Evolutionary conservation across 2,329 filamentous ascomycete genomes (phyloP).

Genomic region (Cladosporium phlei): DNA sequence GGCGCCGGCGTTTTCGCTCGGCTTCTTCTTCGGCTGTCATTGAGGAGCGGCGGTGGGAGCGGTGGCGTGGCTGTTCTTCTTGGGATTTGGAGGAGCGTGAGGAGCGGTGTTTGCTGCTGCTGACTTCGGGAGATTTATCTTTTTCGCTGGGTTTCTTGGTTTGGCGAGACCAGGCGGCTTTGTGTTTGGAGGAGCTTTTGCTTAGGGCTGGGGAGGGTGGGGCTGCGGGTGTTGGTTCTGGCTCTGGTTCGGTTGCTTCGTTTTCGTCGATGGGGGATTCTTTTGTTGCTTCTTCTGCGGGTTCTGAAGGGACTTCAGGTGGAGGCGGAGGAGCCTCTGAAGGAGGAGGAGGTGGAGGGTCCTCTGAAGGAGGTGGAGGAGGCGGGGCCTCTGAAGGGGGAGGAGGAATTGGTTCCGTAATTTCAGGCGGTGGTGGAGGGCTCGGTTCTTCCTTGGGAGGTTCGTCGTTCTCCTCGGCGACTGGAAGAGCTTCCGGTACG

Average conservation of each 20-base stretch:
- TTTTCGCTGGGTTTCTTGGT: constrained; percentile 1
- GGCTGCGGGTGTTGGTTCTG: background rate
- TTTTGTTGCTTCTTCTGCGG: background rate
- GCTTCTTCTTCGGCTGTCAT: constrained; percentile 11
- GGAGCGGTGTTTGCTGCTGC: constrained; percentile 2
- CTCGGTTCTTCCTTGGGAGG: background rate
- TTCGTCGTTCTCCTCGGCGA: too few relatives aligned
- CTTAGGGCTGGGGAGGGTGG: constrained; percentile 8
- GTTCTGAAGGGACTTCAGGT: background rate
- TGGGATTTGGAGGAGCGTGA: background rate
- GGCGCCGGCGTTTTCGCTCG: constrained; percentile 3
- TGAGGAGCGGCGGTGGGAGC: background rate
- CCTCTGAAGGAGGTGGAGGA: too few relatives aligned
- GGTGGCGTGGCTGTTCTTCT: constrained; percentile 1
- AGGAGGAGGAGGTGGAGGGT: background rate
- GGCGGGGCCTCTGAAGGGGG: too few relatives aligned
- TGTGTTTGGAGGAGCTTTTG: constrained; percentile 3
- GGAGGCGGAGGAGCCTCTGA: background rate
- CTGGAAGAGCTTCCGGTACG: background rate
- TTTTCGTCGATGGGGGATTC: background rate
- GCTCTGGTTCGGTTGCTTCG: background rate
- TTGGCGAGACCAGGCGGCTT: constrained; percentile 2
- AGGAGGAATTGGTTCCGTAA: too few relatives aligned
- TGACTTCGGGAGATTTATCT: background rate
- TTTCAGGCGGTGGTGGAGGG: background rate